These are phyloP conservation scores for Myxozyma vanderwaltii DNA, from an alignment of 805 yeast species.

Conservation along the genomic window DNA sequence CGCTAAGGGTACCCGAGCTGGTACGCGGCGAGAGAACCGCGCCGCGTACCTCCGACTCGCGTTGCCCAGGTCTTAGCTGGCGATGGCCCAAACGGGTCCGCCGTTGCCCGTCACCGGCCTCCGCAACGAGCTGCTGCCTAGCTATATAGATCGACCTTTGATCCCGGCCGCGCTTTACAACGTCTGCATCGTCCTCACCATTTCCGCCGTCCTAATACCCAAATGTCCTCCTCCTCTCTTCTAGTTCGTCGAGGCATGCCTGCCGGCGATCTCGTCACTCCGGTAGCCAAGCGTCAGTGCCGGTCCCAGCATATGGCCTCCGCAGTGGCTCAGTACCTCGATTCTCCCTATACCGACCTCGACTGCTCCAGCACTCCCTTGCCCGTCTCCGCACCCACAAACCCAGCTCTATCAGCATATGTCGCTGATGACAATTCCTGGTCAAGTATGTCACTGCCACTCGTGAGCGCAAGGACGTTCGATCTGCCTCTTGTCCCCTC, in stretches of 20 bases:
- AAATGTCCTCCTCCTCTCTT: constrained; percentile 6
- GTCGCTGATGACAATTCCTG: background rate
- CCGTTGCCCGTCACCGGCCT: constrained; percentile 2
- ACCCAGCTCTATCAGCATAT: background rate
- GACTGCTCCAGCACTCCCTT: background rate
- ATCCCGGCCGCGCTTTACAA: background rate
- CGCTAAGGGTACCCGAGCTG: constrained; percentile 1
- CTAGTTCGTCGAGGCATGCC: constrained; percentile 9
- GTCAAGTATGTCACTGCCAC: background rate
- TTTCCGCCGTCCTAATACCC: background rate
- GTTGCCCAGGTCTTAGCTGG: background rate
- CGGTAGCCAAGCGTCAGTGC: constrained; percentile 6
- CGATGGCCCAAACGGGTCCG: constrained; percentile 9
- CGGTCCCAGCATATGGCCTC: background rate
- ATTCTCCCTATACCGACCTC: background rate
- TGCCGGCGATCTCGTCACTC: constrained; percentile 1
- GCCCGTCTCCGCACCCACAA: too few relatives aligned
- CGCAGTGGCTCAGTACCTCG: background rate
- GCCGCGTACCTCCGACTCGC: background rate
- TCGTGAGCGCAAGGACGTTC: too few relatives aligned
- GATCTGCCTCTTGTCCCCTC: too few relatives aligned
- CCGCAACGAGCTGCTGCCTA: background rate
- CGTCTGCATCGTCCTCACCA: background rate
- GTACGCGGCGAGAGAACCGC: background rate
- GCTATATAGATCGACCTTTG: background rate